Percentiles rank a stretch among this genome's conserved stretches.
Evolutionary conservation across 2,329 filamentous ascomycete genomes (phyloP).

Genomic region (Sporothrix globosa): DNA sequence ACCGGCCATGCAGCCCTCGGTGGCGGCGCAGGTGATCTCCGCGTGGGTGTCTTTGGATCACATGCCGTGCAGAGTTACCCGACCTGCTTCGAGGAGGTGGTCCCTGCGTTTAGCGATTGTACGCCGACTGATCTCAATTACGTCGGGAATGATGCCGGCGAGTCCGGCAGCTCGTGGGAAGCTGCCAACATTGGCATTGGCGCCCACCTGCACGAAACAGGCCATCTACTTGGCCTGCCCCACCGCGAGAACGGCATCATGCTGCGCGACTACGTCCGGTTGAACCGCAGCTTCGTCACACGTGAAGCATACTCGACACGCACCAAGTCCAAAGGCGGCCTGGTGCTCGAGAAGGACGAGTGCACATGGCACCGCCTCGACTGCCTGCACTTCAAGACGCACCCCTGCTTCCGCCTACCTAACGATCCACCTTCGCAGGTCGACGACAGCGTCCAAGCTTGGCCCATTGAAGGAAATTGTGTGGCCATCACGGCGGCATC

Average conservation of each 20-base stretch:
- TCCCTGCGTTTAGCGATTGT: slow-evolving; percentile 85
- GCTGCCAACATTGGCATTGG: slow-evolving; percentile 93
- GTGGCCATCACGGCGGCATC: slow-evolving; percentile 77
- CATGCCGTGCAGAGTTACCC: slow-evolving; percentile 92
- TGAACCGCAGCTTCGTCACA: slow-evolving; percentile 81
- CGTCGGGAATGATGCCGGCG: slow-evolving; percentile 83
- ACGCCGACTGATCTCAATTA: slow-evolving; percentile 80
- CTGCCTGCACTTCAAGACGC: slow-evolving; percentile 82
- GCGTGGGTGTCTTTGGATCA: slow-evolving; percentile 88
- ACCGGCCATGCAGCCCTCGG: slow-evolving; percentile 84
- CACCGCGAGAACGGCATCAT: slow-evolving; percentile 92
- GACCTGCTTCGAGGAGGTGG: slow-evolving; percentile 83
- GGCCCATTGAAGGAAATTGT: slow-evolving; percentile 76
- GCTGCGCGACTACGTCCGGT: slow-evolving; percentile 80
- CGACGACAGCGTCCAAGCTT: slow-evolving; percentile 82
- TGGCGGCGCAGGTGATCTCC: slow-evolving; percentile 70
- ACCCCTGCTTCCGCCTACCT: slow-evolving; percentile 86
- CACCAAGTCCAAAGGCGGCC: slow-evolving; percentile 78
- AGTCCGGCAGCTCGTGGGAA: slow-evolving; percentile 91
- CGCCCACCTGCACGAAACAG: slow-evolving; percentile 87
- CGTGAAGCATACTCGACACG: slow-evolving; percentile 85
- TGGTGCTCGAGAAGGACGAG: slow-evolving; percentile 77
- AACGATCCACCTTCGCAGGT: slow-evolving; percentile 64
- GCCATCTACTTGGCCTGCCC: slow-evolving; percentile 86
- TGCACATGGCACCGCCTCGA: slow-evolving; percentile 92